These are phyloP conservation scores for Medakamo hakoo DNA, from an alignment of 139 green algal genomes.

Conservation along the genomic window DNA sequence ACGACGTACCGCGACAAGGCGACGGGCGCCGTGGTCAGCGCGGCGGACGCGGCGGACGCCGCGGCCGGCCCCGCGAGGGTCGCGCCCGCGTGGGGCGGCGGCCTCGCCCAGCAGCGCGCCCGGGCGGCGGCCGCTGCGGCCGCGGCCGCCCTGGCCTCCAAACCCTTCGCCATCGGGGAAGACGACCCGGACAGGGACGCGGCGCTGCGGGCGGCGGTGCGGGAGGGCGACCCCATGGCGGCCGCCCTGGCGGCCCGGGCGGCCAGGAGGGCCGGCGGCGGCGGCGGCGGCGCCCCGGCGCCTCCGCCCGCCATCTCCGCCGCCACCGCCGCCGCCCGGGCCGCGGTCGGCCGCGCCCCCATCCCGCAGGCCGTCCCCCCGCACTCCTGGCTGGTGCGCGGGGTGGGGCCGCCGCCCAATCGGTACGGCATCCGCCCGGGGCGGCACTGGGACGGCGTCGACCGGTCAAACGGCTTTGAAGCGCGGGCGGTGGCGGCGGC, in stretches of 20 bases:
- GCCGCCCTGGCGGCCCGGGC: background rate
- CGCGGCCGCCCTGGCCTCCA: constrained; percentile 30
- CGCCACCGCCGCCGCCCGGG: constrained; percentile 13
- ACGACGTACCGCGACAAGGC: constrained; percentile 63
- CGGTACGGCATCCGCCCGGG: constrained; percentile 82
- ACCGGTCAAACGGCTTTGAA: constrained; percentile 90
- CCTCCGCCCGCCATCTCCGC: constrained; percentile 10
- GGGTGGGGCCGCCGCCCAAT: constrained; percentile 59
- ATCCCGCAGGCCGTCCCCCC: constrained; percentile 74
- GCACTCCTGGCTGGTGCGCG: constrained; percentile 81
- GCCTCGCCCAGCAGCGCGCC: constrained; percentile 44
- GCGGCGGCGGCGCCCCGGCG: constrained; percentile 36
- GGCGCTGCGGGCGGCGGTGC: constrained; percentile 20
- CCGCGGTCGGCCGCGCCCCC: constrained; percentile 62
- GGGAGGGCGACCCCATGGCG: constrained; percentile 81
- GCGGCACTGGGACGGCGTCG: constrained; percentile 93
- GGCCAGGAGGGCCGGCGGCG: constrained; percentile 9
- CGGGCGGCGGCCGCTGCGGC: constrained; percentile 15
- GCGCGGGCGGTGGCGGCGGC: constrained; percentile 47
- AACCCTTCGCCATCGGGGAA: constrained; percentile 41
- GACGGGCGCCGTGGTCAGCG: constrained; percentile 28
- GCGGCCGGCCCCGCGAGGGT: constrained; percentile 26
- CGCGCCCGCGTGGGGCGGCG: constrained; percentile 50
- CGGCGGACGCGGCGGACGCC: constrained; percentile 28
- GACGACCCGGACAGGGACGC: constrained; percentile 47